Evolutionary conservation across 116 monocot genomes (phyloP).

Genomic region (Phalaenopsis hybrid): DNA sequence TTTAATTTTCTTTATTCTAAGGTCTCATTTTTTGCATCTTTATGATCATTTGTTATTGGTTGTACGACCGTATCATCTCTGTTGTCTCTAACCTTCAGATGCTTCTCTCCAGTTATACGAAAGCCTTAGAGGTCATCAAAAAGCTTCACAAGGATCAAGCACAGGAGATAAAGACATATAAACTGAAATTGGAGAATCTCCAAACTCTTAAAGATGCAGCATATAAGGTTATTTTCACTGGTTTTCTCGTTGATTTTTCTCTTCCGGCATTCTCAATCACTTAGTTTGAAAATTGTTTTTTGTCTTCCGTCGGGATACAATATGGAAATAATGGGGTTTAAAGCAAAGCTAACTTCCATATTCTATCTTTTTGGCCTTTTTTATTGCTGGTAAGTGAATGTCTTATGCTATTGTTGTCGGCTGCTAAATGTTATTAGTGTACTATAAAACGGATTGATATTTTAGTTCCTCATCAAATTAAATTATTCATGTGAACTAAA

Average conservation of each 20-base stretch:
- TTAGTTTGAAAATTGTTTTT: neutral
- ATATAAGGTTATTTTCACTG: constrained; percentile 43
- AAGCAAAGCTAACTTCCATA: neutral
- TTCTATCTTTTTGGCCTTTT: neutral
- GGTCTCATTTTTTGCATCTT: neutral
- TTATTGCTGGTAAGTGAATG: neutral
- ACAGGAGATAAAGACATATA: constrained; percentile 94
- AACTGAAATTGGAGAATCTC: constrained; percentile 92
- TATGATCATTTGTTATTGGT: neutral
- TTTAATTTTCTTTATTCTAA: neutral
- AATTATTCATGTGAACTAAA: neutral
- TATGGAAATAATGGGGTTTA: neutral
- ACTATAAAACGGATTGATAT: neutral
- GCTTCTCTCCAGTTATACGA: constrained; percentile 58
- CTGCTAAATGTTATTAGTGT: neutral
- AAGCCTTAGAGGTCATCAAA: constrained; percentile 94
- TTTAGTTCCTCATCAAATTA: neutral
- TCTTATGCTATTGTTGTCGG: neutral
- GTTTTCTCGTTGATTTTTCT: constrained; percentile 3
- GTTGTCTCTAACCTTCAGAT: neutral
- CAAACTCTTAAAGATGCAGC: constrained; percentile 95
- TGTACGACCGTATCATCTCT: neutral
- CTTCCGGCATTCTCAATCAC: neutral
- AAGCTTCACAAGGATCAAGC: constrained; percentile 97
- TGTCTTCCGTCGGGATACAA: neutral